Percentiles rank a stretch among this genome's conserved stretches.
These are phyloP conservation scores for Termitomyces sp. DNA, from an alignment of 768 basidiomycete genomes.

Conservation along the genomic window DNA sequence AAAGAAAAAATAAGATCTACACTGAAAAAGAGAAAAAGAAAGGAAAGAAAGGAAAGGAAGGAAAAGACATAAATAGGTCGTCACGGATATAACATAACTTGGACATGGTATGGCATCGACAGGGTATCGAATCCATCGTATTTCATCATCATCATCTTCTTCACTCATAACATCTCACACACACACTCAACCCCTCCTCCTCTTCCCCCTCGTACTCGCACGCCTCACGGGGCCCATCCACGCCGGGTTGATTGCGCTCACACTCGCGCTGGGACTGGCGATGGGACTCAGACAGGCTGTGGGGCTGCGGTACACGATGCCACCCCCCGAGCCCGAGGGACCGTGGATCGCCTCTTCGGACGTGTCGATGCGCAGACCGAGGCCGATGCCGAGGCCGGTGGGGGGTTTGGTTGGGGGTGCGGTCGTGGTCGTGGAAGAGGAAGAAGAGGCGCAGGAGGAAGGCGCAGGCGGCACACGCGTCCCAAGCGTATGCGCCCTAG, in stretches of 20 bases:
- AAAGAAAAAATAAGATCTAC: too few species aligned
- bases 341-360: not conserved
- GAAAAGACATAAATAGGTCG: too few species aligned
- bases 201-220: not conserved
- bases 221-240: not conserved
- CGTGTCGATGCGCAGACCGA: slow-evolving; percentile 15
- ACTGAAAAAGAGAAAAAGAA: too few species aligned
- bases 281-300: too few species aligned
- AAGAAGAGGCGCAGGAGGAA: not conserved
- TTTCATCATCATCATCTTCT: not conserved
- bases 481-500: slow-evolving; percentile 25
- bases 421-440: not conserved
- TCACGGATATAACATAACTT: too few species aligned
- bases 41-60: too few species aligned
- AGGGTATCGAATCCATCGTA: not conserved
- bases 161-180: not conserved
- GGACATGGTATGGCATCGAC: not conserved
- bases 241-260: not conserved
- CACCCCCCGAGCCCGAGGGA: too few species aligned
- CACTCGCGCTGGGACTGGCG: too few species aligned
- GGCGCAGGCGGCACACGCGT: not conserved
- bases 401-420: not conserved
- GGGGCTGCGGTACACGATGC: too few species aligned
- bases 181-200: too few species aligned
- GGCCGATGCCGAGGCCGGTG: slow-evolving; percentile 2